Evolutionary conservation across 2,329 filamentous ascomycete species (phyloP).

Genomic region (Rutstroemia sydowiana): DNA sequence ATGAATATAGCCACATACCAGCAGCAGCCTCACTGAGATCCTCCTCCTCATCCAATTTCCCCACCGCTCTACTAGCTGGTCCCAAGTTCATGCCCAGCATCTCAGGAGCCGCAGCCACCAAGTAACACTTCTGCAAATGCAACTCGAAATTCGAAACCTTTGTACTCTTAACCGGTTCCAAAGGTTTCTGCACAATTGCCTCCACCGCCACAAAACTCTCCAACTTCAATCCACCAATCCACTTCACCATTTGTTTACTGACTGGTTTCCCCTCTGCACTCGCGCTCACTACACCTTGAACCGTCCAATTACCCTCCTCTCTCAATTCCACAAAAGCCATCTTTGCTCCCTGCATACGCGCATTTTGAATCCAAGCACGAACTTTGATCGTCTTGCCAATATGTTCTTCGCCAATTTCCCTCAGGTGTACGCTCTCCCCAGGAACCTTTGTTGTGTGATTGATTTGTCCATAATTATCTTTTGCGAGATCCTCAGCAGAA

Average conservation of each 20-base stretch:
- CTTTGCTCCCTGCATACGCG: constrained; percentile 81
- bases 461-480: constrained; percentile 73
- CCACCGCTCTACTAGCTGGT: constrained; percentile 46
- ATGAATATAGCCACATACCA: constrained; percentile 21
- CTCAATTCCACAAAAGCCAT: constrained; percentile 84
- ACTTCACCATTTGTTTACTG: constrained; percentile 91
- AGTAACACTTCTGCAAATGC: constrained; percentile 78
- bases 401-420: constrained; percentile 55
- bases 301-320: constrained; percentile 64
- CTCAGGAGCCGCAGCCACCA: constrained; percentile 58
- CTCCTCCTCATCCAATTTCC: constrained; percentile 55
- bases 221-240: constrained; percentile 63
- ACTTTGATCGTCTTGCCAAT: constrained; percentile 67
- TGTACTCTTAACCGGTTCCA: constrained; percentile 83
- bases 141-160: constrained; percentile 75
- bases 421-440: constrained; percentile 51
- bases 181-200: constrained; percentile 71
- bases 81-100: constrained; percentile 51
- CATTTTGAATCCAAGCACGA: constrained; percentile 78
- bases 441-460: constrained; percentile 49
- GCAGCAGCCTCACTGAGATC: constrained; percentile 40
- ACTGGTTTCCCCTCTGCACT: constrained; percentile 56
- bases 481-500: constrained; percentile 56
- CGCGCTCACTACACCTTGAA: constrained; percentile 73
- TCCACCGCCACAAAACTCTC: constrained; percentile 82